Base-by-base conservation (phyloP, 2,329 filamentous ascomycete genomes). In the Ramularia endophylla region DNA sequence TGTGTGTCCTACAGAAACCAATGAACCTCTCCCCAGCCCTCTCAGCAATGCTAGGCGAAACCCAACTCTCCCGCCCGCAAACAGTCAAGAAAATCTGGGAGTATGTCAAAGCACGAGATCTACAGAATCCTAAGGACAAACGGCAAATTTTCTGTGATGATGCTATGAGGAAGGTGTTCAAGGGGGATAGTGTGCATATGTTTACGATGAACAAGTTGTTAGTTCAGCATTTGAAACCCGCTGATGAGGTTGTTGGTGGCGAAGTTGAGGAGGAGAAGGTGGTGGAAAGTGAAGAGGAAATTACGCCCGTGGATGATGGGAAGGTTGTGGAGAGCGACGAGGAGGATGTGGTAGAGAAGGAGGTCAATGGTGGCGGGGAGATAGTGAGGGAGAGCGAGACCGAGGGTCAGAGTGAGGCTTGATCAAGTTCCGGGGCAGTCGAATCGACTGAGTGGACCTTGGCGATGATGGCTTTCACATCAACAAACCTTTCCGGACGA, bases 191-290 rank as follows among this genome's bases (percentile, higher is more conserved):
- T 58, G 85, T 98, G 36, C 87, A 97, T 66, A 98, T 98, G 92
- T 98, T 98, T 66, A 89, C 87, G 54, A 97, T 98, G 90, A 97
- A 95, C 72, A 95, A 95, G 72, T 78, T 95, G 12, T 79, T 97
- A 8, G 87, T 86, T 49, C 82, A 84, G 61, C 90, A 97, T 59
- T 73, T 97, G 28, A 95, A 94, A 60, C 85, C 84, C 2, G 75
- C 86, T 35, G 87, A 90, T 39, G 87, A 92, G 63, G 36, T 25
- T 25, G 22, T 25, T 6, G 22, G 22, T 11, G 22, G 22, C 6
- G 22, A 25, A 11, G 22, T 25, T 25, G 22, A 25, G 22, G 11
- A 25, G 6, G 22, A 25, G 6, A 25, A 25, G 22, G 22, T 25
- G 22, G 22, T 25, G 22, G 22, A 18, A n/a, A 32, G 16, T 32